Conservation (phyloP, 73 alveolate genomes). For the Tetrahymena elliotti region DNA sequence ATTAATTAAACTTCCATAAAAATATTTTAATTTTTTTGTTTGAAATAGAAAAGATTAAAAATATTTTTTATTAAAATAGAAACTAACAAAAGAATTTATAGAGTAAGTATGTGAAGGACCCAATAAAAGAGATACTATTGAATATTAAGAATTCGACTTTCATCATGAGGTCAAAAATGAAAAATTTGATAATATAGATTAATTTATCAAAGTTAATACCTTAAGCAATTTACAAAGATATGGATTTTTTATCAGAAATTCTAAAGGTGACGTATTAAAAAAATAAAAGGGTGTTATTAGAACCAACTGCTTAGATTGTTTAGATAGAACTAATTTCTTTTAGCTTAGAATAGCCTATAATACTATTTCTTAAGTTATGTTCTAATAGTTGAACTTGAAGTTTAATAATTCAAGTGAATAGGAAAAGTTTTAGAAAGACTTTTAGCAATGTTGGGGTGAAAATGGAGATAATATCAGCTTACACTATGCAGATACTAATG, state of each 20-base stretch:
- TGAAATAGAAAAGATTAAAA: too few relatives aligned
- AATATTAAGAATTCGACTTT: conserved; percentile 50
- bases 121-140: conserved; percentile 14
- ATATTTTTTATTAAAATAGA: conserved; percentile 4
- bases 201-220: conserved; percentile 24
- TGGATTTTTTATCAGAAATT: conserved; percentile 35
- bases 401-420: neutral
- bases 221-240: neutral
- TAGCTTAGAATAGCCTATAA: conserved; percentile 79
- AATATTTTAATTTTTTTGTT: too few relatives aligned
- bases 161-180: conserved; percentile 45
- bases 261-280: conserved; percentile 32
- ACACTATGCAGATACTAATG: conserved; percentile 89
- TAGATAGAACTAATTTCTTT: conserved; percentile 95
- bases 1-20: too few relatives aligned
- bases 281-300: conserved; percentile 82
- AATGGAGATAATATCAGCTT: conserved; percentile 86
- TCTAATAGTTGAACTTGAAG: neutral
- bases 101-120: conserved; percentile 3
- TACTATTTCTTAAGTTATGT: neutral
- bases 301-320: conserved; percentile 95
- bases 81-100: conserved; percentile 56
- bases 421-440: neutral
- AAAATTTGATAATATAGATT: conserved; percentile 53
- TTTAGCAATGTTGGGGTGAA: conserved; percentile 77